Evolutionary conservation across 169 alveolate genomes (phyloP).

Genomic region (Plasmodium gonderi): DNA sequence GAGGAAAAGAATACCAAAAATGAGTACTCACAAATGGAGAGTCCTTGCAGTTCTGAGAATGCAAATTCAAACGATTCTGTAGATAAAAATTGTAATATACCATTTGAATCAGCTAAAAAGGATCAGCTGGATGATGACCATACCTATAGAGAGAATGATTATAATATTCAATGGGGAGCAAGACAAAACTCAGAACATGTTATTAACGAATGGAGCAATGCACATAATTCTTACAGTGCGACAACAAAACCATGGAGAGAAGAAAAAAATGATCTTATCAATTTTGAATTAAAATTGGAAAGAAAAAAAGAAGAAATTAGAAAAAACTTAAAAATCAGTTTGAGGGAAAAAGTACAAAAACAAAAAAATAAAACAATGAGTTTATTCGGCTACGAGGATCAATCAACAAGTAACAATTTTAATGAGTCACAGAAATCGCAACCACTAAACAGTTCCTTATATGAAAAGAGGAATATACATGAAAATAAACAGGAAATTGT

Average conservation of each 20-base stretch:
- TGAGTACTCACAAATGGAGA: neutral
- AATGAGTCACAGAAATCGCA: neutral
- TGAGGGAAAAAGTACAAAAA: constrained; percentile 25
- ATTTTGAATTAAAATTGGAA: constrained; percentile 3
- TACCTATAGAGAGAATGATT: neutral
- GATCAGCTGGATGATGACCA: neutral
- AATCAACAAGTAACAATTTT: neutral
- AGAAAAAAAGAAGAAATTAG: constrained; percentile 9
- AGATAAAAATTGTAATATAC: neutral
- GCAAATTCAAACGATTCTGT: neutral
- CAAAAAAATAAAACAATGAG: neutral
- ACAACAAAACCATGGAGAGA: neutral
- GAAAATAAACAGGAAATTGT: neutral
- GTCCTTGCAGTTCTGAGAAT: neutral
- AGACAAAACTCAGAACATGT: neutral
- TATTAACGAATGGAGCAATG: neutral
- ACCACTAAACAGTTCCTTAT: neutral
- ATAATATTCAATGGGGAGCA: neutral
- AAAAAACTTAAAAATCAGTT: constrained; percentile 10
- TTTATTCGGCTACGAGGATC: neutral
- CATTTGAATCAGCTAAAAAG: neutral
- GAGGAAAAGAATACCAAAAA: neutral
- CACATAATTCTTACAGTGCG: neutral
- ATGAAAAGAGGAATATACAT: neutral
- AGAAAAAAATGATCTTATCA: neutral